phyloP scores from a whole-genome alignment of 2,329 filamentous ascomycete species.

The Metarhizium humberi region DNA sequence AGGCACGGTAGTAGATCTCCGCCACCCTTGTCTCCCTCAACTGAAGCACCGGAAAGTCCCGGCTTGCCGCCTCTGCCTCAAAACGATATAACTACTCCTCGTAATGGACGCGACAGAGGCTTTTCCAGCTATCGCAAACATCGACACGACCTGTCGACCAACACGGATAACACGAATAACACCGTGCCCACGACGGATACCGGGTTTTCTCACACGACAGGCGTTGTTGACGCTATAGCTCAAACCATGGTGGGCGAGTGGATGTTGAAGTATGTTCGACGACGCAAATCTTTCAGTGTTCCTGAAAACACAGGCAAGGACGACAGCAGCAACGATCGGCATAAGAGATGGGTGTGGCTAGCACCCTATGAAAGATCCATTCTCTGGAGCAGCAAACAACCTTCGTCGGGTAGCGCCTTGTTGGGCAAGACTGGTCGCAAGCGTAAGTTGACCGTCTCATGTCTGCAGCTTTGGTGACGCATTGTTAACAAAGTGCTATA shows the following conservation, averaged over 20 bases:
- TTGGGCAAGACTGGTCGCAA: conserved; percentile 94
- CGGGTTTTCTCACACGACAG: conserved; percentile 57
- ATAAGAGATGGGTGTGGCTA: conserved; percentile 98
- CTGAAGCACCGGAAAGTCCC: conserved; percentile 60
- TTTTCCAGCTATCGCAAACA: conserved; percentile 34
- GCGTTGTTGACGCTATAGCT: conserved; percentile 91
- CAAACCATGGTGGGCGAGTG: conserved; percentile 98
- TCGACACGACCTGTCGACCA: conserved; percentile 51
- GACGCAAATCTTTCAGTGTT: conserved; percentile 84
- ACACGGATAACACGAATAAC: conserved; percentile 28
- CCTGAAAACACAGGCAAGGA: conserved; percentile 57
- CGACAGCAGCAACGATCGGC: conserved; percentile 66
- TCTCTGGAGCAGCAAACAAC: conserved; percentile 98
- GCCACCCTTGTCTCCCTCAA: conserved; percentile 57
- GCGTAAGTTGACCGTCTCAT: conserved; percentile 49
- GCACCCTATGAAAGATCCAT: conserved; percentile 93
- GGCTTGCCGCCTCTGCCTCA: conserved; percentile 62
- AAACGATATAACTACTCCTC: conserved; percentile 61
- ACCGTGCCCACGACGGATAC: conserved; percentile 35
- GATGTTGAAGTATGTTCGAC: conserved; percentile 87
- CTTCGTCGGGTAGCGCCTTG: conserved; percentile 74
- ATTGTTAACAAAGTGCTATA: conserved; percentile 32
- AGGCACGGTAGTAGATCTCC: conserved; percentile 50
- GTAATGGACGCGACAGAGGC: conserved; percentile 29
- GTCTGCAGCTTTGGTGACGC: background rate